Evolutionary conservation across 805 yeast species (phyloP).

Genomic region (Kuraishia piskuri): DNA sequence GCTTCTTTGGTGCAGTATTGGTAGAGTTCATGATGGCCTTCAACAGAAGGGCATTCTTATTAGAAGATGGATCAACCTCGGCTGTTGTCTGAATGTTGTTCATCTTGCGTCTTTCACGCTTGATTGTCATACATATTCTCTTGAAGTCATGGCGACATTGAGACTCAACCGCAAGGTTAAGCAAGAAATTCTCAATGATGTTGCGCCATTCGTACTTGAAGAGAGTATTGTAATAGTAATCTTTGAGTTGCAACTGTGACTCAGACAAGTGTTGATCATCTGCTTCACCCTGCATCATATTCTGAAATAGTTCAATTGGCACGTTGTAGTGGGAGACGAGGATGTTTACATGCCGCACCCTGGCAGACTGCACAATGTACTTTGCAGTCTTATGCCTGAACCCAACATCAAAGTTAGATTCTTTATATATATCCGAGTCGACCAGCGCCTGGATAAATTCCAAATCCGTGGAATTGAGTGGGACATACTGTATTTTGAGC

Average conservation of each 20-base stretch:
- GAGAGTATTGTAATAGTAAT: constrained; percentile 16
- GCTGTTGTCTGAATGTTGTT: constrained; percentile 15
- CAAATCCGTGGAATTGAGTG: constrained; percentile 41
- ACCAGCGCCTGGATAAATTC: constrained; percentile 41
- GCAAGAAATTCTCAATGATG: constrained; percentile 58
- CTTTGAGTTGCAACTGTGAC: constrained; percentile 1
- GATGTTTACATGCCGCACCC: constrained; percentile 31
- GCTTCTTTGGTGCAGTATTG: constrained; percentile 9
- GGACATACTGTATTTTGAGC: constrained; percentile 27
- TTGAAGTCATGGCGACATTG: constrained; percentile 64
- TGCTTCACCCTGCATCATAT: neutral
- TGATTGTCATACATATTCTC: constrained; percentile 36
- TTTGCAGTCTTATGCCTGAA: constrained; percentile 53
- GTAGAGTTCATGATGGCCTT: constrained; percentile 21
- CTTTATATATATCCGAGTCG: constrained; percentile 55
- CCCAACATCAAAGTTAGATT: constrained; percentile 44
- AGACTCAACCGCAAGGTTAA: constrained; percentile 60
- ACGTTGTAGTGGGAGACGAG: constrained; percentile 17
- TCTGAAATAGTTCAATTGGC: constrained; percentile 11
- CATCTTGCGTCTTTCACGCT: constrained; percentile 25
- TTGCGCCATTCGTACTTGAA: constrained; percentile 55
- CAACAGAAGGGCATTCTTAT: constrained; percentile 16
- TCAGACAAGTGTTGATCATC: constrained; percentile 9
- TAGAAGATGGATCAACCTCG: constrained; percentile 1
- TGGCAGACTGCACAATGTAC: constrained; percentile 51